Base-by-base conservation (phyloP, 306 rosid genomes). In the Vachellia collinsii region DNA sequence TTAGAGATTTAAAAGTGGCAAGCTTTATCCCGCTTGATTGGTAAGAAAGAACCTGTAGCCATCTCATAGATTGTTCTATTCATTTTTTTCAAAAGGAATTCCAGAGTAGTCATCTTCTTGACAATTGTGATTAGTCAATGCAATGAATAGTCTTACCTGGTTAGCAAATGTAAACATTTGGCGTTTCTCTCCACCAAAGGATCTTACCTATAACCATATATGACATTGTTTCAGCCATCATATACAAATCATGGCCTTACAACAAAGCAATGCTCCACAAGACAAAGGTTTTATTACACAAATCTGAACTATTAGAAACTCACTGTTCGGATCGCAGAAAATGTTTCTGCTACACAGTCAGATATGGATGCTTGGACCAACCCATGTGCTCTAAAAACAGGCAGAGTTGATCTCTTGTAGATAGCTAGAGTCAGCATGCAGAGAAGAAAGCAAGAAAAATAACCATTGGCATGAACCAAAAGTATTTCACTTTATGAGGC, bases 321-420 rank as follows among this genome's bases (percentile, higher is more conserved):
- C 86, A 95, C 99, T 58, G 99, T 95, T 72, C 97, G 94, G 85
- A 95, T 95, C 23, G 99, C 97, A 76, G 99, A 90, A 87, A 95
- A 90, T 47, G 99, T 95, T 88, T 95, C 99, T 38, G 97, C 59
- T 39, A 90, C 92, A 83, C 96, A 93, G 72, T 95, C 99, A 79
- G 99, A 86, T 73, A 95, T 91, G 70, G 91, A 82, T 83, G 98
- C 98, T 85, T 93, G 98, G 38, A 90, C 97, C 90, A 87, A 66
- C 25, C 99, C 99, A 87, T 95, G 94, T 11, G 90, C 92, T 90
- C 83, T 86, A 74, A 93, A 95, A 78, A 93, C 91, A 1, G 98
- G 93, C 47, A 95, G 81, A 64, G 98, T 95, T 64, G 98, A 95
- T 88, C 98, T 88, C 91, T 95, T 95, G 94, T 91, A 95, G 70